phyloP scores from a whole-genome alignment of 148 eudicot species.

The Pouteria glomerata region DNA sequence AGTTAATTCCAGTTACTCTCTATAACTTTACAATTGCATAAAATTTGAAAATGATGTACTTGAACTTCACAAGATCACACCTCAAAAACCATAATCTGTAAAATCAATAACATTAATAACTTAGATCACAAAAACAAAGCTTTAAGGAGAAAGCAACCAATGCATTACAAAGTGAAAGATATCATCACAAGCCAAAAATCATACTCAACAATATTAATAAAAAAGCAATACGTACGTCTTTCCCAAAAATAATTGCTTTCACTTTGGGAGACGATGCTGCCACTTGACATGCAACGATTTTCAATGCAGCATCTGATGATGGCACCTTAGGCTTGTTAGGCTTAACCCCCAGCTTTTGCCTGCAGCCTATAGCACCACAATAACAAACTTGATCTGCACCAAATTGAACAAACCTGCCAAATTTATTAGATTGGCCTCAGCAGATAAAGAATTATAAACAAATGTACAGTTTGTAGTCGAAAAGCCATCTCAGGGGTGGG shows the following conservation, averaged over 20 bases:
- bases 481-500: not conserved
- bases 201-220: not conserved
- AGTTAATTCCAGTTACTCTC: no score
- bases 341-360: constrained; percentile 91
- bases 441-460: no score
- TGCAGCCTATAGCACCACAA: constrained; percentile 89
- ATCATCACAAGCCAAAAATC: not conserved
- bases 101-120: not conserved
- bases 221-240: constrained; percentile 29
- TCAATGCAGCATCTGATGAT: constrained; percentile 80
- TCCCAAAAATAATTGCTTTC: constrained; percentile 40
- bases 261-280: constrained; percentile 47
- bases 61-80: no score
- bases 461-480: not conserved
- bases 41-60: no score
- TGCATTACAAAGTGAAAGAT: not conserved
- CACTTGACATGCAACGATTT: constrained; percentile 80
- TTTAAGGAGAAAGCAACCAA: not conserved
- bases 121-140: not conserved
- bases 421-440: constrained; percentile 35
- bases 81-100: not conserved
- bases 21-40: no score
- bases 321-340: constrained; percentile 68
- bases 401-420: constrained; percentile 99
- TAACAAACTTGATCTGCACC: constrained; percentile 99